phyloP scores from a whole-genome alignment of 2,329 filamentous ascomycete genomes.

The Colletotrichum lini region DNA sequence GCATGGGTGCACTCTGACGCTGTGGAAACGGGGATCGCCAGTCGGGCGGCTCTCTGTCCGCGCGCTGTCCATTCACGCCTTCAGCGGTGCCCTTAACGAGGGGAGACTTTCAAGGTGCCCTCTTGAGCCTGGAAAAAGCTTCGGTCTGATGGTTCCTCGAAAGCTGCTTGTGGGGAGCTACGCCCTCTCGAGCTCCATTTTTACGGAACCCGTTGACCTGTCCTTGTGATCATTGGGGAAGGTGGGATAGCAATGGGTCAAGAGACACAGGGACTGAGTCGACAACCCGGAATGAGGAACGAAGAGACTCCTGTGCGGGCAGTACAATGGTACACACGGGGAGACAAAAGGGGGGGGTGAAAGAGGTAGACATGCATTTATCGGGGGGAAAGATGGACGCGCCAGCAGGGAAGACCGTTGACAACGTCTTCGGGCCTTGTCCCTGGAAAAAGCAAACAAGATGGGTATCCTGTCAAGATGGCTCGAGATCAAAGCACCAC shows the following conservation, averaged over 20 bases:
- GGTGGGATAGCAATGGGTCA: background rate
- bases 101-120: background rate
- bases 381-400: background rate
- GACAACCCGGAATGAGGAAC: background rate
- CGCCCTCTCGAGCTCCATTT: background rate
- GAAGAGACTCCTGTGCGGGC: slow-evolving; percentile 1
- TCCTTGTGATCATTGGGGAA: background rate
- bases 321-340: background rate
- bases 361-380: background rate
- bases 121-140: background rate
- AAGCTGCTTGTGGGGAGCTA: background rate
- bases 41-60: background rate
- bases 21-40: background rate
- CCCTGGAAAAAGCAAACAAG: background rate
- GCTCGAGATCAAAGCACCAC: slow-evolving; percentile 15
- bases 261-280: background rate
- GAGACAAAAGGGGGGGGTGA: background rate
- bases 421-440: background rate
- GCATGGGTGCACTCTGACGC: background rate
- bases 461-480: background rate
- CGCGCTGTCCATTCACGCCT: background rate
- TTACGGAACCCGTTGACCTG: background rate
- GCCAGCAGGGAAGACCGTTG: background rate
- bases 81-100: background rate
- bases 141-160: background rate